Evolutionary conservation across 2,329 filamentous ascomycete genomes (phyloP), one percentile per base, ranked within the genome.

Genomic region (Nemania sp.): DNA sequence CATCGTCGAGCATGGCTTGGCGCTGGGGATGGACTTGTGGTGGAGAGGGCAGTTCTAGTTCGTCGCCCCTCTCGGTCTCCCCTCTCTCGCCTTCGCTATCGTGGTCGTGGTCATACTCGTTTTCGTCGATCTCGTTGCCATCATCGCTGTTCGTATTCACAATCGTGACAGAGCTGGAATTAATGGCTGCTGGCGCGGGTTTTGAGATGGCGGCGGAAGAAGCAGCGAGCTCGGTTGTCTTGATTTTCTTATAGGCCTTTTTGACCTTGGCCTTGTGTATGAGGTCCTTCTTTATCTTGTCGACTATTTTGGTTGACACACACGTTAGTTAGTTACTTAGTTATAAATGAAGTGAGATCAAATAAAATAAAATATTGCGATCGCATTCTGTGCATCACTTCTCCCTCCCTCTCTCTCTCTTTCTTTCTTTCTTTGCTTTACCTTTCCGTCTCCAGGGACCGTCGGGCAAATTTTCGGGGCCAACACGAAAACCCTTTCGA

Each of bases 201-300:
- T 62, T 58, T 59, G 29, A 62, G 57, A 41, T 56, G 63, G 54
- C 67, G 70, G 69, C 64, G 41, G 70, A 65, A 62, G 71, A 64
- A 64, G 72, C 67, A 18, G 62, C 68, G 55, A 79, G 71, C 66
- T 81, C 79, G 59, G 84, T 79, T 29, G 89, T 89, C 80, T 94
- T 95, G 71, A 97, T 84, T 80, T 97, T 98, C 70, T 92, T 92
- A 78, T 97, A 98, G 49, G 92, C 88, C 80, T 97, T 97, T 82
- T 95, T 96, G 70, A 97, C 86, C 81, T 98, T 97, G 68, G 94
- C 94, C 79, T 96, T 97, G 80, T 94, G 89, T 75, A 98, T 98
- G 64, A 97, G 84, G 72, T 92, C 89, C 72, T 91, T 87, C 81
- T 98, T 98, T 77, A 97, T 96, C 80, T 95, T 95, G 80, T 93